Conservation (phyloP, 108 stramenopile species). For the Pseudonitzschia delicatissima region DNA sequence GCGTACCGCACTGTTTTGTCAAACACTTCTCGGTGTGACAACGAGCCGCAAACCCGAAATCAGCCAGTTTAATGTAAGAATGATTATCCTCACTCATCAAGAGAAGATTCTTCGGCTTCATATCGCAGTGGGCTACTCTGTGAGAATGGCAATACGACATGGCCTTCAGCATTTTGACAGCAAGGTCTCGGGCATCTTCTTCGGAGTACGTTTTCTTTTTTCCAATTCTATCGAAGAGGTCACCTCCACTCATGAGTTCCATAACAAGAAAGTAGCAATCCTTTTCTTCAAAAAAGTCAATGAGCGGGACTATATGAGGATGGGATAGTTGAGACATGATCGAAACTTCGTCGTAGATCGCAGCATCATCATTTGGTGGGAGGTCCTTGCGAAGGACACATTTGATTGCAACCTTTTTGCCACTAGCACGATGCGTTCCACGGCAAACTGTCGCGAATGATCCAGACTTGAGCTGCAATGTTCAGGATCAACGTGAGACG, state of each 20-base stretch:
- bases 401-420: conserved; percentile 85
- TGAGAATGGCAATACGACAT: conserved; percentile 74
- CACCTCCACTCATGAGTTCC: conserved; percentile 90
- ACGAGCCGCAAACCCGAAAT: conserved; percentile 91
- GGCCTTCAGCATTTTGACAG: conserved; percentile 71
- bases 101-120: conserved; percentile 92
- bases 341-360: conserved; percentile 86
- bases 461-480: conserved; percentile 78
- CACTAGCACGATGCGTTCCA: conserved; percentile 82
- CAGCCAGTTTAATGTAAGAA: conserved; percentile 81
- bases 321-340: conserved; percentile 83
- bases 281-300: conserved; percentile 91
- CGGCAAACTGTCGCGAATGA: conserved; percentile 87
- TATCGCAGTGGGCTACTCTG: conserved; percentile 83
- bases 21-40: conserved; percentile 67
- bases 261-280: conserved; percentile 84
- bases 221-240: conserved; percentile 90
- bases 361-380: conserved; percentile 76
- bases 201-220: conserved; percentile 81
- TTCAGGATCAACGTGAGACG: not conserved
- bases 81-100: conserved; percentile 74
- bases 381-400: conserved; percentile 75
- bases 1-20: conserved; percentile 88
- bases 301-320: conserved; percentile 85
- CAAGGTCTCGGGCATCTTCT: conserved; percentile 80